phyloP scores from a whole-genome alignment of 352 stramenopile genomes.

The Phytophthora megakarya region DNA sequence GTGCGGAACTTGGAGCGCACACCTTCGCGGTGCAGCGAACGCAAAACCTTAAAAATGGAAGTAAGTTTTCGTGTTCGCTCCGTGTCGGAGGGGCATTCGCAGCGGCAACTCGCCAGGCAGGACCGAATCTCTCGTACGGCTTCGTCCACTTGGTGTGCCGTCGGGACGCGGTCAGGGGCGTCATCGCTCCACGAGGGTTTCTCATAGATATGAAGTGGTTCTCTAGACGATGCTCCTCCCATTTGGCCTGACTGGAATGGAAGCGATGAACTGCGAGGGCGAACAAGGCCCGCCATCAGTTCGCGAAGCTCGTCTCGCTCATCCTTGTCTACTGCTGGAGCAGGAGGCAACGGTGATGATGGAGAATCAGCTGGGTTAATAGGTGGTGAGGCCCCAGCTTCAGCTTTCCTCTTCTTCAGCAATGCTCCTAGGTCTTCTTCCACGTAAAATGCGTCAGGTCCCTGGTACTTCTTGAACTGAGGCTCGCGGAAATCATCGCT shows the following conservation, averaged over 20 bases:
- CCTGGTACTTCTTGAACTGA: slow-evolving; percentile 38
- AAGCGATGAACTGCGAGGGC: slow-evolving; percentile 64
- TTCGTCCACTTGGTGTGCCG: slow-evolving; percentile 49
- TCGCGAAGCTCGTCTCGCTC: slow-evolving; percentile 66
- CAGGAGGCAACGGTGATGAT: slow-evolving; percentile 17
- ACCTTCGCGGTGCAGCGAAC: slow-evolving; percentile 67
- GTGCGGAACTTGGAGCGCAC: slow-evolving; percentile 70
- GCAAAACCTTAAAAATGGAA: slow-evolving; percentile 73
- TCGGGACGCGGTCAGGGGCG: slow-evolving; percentile 41
- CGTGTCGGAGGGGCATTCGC: slow-evolving; percentile 67
- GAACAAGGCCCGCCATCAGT: slow-evolving; percentile 64
- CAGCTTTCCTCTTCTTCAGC: slow-evolving; percentile 37
- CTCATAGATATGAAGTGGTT: slow-evolving; percentile 34
- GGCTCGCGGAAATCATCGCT: slow-evolving; percentile 33
- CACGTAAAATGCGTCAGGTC: slow-evolving; percentile 38
- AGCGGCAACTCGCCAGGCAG: slow-evolving; percentile 59
- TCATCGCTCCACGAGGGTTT: slow-evolving; percentile 71
- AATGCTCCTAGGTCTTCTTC: slow-evolving; percentile 43
- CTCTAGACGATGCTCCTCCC: slow-evolving; percentile 39
- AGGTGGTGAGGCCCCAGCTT: slow-evolving; percentile 1
- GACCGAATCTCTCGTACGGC: slow-evolving; percentile 54
- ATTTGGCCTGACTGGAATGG: slow-evolving; percentile 52
- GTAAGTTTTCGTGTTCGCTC: slow-evolving; percentile 68
- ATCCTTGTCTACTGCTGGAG: slow-evolving; percentile 18
- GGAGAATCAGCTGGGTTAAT: slow-evolving; percentile 23